Percentiles rank a stretch among this genome's conserved stretches.
Evolutionary conservation across 2,329 filamentous ascomycete species (phyloP).

Genomic region (Penicillium sp.): DNA sequence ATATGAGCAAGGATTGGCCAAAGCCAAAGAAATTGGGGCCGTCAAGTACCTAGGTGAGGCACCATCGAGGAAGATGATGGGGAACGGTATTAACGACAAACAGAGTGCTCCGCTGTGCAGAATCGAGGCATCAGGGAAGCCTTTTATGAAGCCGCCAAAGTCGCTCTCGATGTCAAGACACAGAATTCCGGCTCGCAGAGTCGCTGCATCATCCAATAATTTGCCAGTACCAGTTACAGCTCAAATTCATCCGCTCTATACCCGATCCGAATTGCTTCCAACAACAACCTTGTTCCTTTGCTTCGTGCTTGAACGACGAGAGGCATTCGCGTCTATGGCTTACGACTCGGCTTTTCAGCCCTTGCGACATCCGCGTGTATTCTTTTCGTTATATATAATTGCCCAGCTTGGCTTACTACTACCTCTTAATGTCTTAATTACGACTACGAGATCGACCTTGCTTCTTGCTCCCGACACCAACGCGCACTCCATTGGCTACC

Average conservation of each 20-base stretch:
- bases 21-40: constrained; percentile 88
- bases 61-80: constrained; percentile 21
- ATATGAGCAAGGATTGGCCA: constrained; percentile 89
- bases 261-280: constrained; percentile 6
- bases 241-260: constrained; percentile 22
- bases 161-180: constrained; percentile 69
- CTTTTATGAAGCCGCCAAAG: constrained; percentile 95
- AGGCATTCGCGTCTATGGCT: neutral
- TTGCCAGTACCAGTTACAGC: neutral
- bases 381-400: constrained; percentile 30
- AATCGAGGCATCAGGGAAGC: constrained; percentile 98
- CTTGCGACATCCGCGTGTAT: constrained; percentile 6
- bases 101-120: constrained; percentile 97
- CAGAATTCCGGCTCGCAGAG: constrained; percentile 38
- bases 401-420: constrained; percentile 14
- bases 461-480: neutral
- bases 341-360: constrained; percentile 22
- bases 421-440: constrained; percentile 22
- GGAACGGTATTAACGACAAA: neutral
- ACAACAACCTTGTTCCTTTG: neutral
- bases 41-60: constrained; percentile 79
- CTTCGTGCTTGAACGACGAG: neutral
- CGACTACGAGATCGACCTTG: neutral
- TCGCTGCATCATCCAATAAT: constrained; percentile 44
- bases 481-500: neutral